Base-by-base conservation (phyloP, 2,329 filamentous ascomycete species). In the Epichloe sylvatica region DNA sequence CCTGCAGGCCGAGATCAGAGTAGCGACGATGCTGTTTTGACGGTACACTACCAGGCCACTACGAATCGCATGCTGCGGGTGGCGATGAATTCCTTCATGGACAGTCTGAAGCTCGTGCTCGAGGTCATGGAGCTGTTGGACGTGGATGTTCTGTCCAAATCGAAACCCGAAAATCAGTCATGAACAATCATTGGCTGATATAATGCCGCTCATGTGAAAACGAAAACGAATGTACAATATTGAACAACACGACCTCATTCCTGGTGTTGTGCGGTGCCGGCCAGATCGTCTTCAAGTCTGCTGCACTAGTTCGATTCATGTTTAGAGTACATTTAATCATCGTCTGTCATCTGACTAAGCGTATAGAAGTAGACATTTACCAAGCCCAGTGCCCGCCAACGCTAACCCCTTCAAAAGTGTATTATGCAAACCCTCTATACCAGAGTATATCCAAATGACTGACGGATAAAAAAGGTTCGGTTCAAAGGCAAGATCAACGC, bases 31-130 rank as follows among this genome's bases (percentile, higher is more conserved):
- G 62, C 61, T 21, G 67, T 90, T 4, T 72, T 97, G 45, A 74
- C 76, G 52, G 84, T 86, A 9, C 77, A 84, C 52, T 97, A 97
- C 68, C 77, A 75, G 49, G 92, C 92, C 1, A 88, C 88, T 0
- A 97, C 92, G 19, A 95, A 96, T 64, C 83, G 92, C 57, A 97
- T 97, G 91, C 75, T 98, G 51, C 83, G 92, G 42, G 92, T 98
- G 2, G 86, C 91, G 3, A 90, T 96, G 50, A 97, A 97, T 68
- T 88, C 89, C 9, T 96, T 96, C 67, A 89, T 97, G 75, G 91
- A 97, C 60, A 94, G 84, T 57, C 66, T 96, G 50, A 80, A 81
- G 47, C 80, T 96, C 5, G 83, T 96, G 1, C 66, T 96, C 40
- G 86, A 89, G 49, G 85, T 94, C 15, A 95, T 96, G 85, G 81